A percentile compares a stretch with the other conserved stretches of the same genome.
Evolutionary conservation across 2,329 filamentous ascomycete genomes (phyloP).

Genomic region (Bretziella fagacearum): DNA sequence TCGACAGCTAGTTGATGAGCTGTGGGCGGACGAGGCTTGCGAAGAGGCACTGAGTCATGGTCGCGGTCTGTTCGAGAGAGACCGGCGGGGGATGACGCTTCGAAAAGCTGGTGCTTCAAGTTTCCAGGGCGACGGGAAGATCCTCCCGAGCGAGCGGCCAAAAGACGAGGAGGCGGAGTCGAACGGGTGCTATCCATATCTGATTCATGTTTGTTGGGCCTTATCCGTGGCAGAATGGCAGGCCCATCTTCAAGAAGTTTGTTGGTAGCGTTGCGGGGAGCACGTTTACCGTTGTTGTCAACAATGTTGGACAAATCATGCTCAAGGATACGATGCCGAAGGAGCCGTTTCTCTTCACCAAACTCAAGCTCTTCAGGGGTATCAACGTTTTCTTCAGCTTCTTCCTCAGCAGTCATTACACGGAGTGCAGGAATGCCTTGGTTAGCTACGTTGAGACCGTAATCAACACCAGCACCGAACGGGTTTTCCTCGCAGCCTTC

Average conservation of each 20-base stretch:
- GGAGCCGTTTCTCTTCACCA: conserved; percentile 55
- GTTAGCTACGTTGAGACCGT: conserved; percentile 45
- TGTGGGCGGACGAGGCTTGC: conserved; percentile 58
- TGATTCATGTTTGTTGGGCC: conserved; percentile 43
- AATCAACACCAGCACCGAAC: conserved; percentile 58
- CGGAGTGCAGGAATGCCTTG: conserved; percentile 53
- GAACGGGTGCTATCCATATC: conserved; percentile 30
- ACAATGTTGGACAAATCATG: conserved; percentile 55
- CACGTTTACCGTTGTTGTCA: conserved; percentile 42
- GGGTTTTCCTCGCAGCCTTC: conserved; percentile 82
- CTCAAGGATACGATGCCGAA: conserved; percentile 57
- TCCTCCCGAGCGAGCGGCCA: conserved; percentile 16
- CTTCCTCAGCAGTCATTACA: conserved; percentile 47
- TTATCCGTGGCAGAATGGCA: conserved; percentile 43
- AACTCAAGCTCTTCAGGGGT: conserved; percentile 52
- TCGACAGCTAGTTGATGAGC: conserved; percentile 71
- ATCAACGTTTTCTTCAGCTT: conserved; percentile 56
- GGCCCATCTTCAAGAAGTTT: conserved; percentile 35
- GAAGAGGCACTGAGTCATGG: conserved; percentile 28
- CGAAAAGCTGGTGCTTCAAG: conserved; percentile 43
- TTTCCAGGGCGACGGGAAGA: conserved; percentile 19
- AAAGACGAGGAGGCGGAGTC: conserved; percentile 21
- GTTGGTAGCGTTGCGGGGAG: conserved; percentile 23
- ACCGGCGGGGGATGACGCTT: conserved; percentile 43
- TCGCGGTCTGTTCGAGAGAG: conserved; percentile 29